phyloP scores from a whole-genome alignment of 805 yeast genomes.

The Myxozyma neglecta region DNA sequence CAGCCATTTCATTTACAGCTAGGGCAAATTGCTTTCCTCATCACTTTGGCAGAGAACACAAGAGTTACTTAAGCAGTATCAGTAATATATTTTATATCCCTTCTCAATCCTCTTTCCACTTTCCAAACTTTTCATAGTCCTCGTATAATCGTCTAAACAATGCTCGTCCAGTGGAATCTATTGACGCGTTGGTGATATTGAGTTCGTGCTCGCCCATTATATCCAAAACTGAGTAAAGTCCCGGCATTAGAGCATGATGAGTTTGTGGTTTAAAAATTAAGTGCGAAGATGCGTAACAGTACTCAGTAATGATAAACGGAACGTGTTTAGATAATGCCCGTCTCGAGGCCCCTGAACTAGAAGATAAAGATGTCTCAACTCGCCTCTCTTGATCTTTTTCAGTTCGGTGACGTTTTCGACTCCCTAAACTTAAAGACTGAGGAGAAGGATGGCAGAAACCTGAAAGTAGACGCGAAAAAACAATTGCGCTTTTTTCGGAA shows the following conservation, averaged over 20 bases:
- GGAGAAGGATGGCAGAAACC: slow-evolving; percentile 22
- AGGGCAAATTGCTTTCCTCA: neutral
- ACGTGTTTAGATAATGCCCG: slow-evolving; percentile 60
- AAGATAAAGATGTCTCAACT: slow-evolving; percentile 42
- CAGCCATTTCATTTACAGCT: neutral
- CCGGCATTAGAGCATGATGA: slow-evolving; percentile 53
- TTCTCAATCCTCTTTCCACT: slow-evolving; percentile 55
- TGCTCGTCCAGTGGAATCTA: slow-evolving; percentile 69
- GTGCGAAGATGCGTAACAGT: slow-evolving; percentile 54
- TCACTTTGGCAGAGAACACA: neutral
- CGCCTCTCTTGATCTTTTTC: neutral
- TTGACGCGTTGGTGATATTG: slow-evolving; percentile 56
- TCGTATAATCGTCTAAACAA: slow-evolving; percentile 66
- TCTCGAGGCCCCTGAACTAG: slow-evolving; percentile 55
- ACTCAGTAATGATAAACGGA: slow-evolving; percentile 59
- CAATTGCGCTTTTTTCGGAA: slow-evolving; percentile 13
- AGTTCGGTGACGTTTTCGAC: neutral
- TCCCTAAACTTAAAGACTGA: neutral
- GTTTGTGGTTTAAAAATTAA: slow-evolving; percentile 48
- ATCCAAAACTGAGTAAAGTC: slow-evolving; percentile 65
- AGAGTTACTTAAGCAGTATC: neutral
- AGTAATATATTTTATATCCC: neutral
- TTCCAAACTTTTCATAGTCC: slow-evolving; percentile 73
- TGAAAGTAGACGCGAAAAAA: slow-evolving; percentile 22
- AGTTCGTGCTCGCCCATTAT: slow-evolving; percentile 68